Evolutionary conservation across 768 basidiomycete genomes (phyloP), one percentile per base, ranked within the genome.

Genomic region (Serendipita sp.): DNA sequence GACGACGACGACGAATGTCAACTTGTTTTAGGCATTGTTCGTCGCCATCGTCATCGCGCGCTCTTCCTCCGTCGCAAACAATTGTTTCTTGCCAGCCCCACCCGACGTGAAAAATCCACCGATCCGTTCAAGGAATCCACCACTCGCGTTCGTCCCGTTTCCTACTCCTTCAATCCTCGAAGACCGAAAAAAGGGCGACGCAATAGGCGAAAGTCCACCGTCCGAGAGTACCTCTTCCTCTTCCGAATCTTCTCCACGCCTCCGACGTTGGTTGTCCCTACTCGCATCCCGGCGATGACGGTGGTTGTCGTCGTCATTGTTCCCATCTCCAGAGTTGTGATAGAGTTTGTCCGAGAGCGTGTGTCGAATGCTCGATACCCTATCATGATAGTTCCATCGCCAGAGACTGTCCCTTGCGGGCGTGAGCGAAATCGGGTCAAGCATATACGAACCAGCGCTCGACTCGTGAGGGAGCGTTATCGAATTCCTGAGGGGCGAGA

Each of bases 301-400:
- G 31, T 52, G 1, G 8, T 31, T 1, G 29, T 23, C 16, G 34
- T n/a, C 4, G 55, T 60, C 27, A 27, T 27, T n/a, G 55, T 29
- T 8, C 8, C 29, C 55, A 11, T 60, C 4, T n/a, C 23, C 36
- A 34, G 11, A 10, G 27, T 60, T 34, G n/a, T 60, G 27, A 34
- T 60, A 60, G 16, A 60, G 55, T 29, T 60, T 60, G 55, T 36
- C 55, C 18, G 55, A 60, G 27, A 60, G 55, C 33, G 55, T 60
- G 8, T 60, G 55, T 10, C 55, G 55, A 23, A 60, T 60, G 55
- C 55, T 60, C 55, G 55, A 60, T 8, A 60, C 55, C 55, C 34
- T 16, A 34, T 60, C 55, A n/a, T 60, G 34, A 60, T 60, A 60
- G 27, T 60, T 60, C 55, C 55, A 60, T 4, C 55, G 27, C 55